phyloP scores from a whole-genome alignment of 2,329 filamentous ascomycete species.

The Aureobasidium pullulans region DNA sequence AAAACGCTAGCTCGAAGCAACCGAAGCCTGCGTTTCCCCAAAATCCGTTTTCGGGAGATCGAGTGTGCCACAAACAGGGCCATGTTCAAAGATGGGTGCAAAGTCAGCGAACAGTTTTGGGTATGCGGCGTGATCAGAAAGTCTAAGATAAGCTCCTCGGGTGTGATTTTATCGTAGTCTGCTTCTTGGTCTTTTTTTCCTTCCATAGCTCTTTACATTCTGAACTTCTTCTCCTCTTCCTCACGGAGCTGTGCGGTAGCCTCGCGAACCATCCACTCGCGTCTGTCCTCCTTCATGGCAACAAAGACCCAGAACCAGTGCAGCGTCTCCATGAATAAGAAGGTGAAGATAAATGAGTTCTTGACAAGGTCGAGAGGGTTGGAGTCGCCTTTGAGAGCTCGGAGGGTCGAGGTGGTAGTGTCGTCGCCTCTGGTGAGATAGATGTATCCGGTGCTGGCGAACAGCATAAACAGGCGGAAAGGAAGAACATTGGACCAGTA shows the following conservation, averaged over 20 bases:
- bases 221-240: slow-evolving; percentile 11
- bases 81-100: no score
- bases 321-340: slow-evolving; percentile 74
- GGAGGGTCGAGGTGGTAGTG: slow-evolving; percentile 33
- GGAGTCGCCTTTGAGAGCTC: slow-evolving; percentile 17
- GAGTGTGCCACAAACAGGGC: no score
- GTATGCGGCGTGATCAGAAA: no score
- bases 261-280: slow-evolving; percentile 25
- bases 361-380: slow-evolving; percentile 57
- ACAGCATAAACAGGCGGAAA: slow-evolving; percentile 57
- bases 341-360: slow-evolving; percentile 78
- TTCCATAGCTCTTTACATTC: slow-evolving; percentile 2
- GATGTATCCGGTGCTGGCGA: slow-evolving; percentile 55
- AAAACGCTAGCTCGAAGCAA: no score
- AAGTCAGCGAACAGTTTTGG: no score
- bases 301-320: slow-evolving; percentile 83
- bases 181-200: neutral
- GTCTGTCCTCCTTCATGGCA: slow-evolving; percentile 58
- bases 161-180: no score
- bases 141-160: no score
- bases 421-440: slow-evolving; percentile 51
- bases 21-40: no score
- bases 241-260: slow-evolving; percentile 5
- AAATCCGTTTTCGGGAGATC: no score
- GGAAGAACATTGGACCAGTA: slow-evolving; percentile 50